Percentiles rank a stretch among this genome's conserved stretches.
phyloP scores from a whole-genome alignment of 2,329 filamentous ascomycete genomes.

The Cladosporium velox region DNA sequence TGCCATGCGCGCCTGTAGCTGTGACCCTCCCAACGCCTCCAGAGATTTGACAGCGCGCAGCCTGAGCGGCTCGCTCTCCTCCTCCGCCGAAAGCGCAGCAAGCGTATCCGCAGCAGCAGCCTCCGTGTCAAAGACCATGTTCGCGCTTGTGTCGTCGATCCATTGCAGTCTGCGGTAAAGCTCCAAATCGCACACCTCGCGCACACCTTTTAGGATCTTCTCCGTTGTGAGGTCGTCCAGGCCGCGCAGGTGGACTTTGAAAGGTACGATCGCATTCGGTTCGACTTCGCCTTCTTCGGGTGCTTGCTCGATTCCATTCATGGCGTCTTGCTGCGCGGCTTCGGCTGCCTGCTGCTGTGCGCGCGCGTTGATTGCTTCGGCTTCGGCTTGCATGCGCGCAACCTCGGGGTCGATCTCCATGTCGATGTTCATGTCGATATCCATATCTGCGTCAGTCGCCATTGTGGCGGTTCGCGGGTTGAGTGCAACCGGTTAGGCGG shows the following conservation, averaged over 20 bases:
- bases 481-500: not conserved
- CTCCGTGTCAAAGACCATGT: constrained; percentile 70
- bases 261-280: constrained; percentile 36
- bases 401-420: constrained; percentile 35
- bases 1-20: constrained; percentile 72
- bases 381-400: constrained; percentile 36
- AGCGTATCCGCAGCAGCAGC: constrained; percentile 58
- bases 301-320: constrained; percentile 32
- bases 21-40: constrained; percentile 66
- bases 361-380: constrained; percentile 27
- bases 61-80: constrained; percentile 54
- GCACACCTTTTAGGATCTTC: constrained; percentile 70
- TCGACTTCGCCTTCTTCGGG: constrained; percentile 39
- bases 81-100: constrained; percentile 47
- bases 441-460: constrained; percentile 35
- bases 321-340: constrained; percentile 30
- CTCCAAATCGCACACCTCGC: constrained; percentile 62
- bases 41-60: constrained; percentile 69
- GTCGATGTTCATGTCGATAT: constrained; percentile 37
- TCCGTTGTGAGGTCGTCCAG: constrained; percentile 78
- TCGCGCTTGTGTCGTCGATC: constrained; percentile 92
- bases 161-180: constrained; percentile 73
- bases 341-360: constrained; percentile 33
- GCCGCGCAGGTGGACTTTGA: constrained; percentile 82
- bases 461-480: constrained; percentile 6